Evolutionary conservation across 106 monocot species (phyloP), one percentile per base, ranked within the genome.

Genomic region (Alisma plantagoaquatica): DNA sequence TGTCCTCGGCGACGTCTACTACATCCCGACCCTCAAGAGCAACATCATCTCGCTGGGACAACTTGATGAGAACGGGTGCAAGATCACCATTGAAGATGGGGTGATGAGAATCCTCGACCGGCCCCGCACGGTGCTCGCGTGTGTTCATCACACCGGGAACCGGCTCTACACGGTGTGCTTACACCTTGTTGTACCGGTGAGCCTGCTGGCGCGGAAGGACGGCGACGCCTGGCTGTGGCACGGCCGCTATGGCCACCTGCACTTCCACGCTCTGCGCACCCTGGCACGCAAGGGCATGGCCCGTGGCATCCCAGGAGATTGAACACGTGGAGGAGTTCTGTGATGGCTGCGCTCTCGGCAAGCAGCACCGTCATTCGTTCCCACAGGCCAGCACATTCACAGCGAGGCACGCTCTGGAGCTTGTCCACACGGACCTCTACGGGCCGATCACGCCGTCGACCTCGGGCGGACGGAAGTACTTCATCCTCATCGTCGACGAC

Each of bases 401-500:
- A 14, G 35, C 35, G 9, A 38, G 14, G 5, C 35, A 14, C 14
- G 35, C 9, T 14, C 35, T 38, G 9, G 35, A 38, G 5, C 14
- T 38, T 5, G 35, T 38, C 9, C 35, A 38, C 35, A 14, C 35
- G 14, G 5, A 54, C 29, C 14, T 54, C 30, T 54, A 31, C 31
- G 9, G 53, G 19, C 28, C 26, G 28, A 54, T 54, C n/a, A 29
- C 54, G n/a, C 54, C 54, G 10, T 7, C 10, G 17, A 29, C 54
- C 9, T 18, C 29, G 5, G n/a, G n/a, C n/a, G n/a, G n/a, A n/a
- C n/a, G n/a, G n/a, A n/a, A n/a, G n/a, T n/a, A n/a, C n/a, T n/a
- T 54, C n/a, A 14, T 54, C 9, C n/a, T 54, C 4, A 29, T 54
- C 9, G 30, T 54, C 18, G 54, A 54, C 32, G 54, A 54, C 28